Evolutionary conservation across 805 yeast species (phyloP).

Genomic region (Saturnispora sanitii): DNA sequence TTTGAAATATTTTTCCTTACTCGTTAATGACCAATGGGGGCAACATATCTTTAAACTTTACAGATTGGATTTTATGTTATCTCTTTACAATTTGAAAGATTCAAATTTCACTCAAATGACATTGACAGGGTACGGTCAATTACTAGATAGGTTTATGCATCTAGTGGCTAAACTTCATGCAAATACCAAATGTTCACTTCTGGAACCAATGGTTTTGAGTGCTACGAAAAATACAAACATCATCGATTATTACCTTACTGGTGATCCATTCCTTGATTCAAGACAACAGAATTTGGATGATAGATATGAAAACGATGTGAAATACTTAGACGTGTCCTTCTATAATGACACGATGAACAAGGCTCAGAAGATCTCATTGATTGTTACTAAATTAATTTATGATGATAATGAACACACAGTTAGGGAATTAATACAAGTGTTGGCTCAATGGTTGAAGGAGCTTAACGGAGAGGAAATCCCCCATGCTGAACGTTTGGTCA

Average conservation of each 20-base stretch:
- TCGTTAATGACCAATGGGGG: slow-evolving; percentile 44
- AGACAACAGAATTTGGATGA: slow-evolving; percentile 26
- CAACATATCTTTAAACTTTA: slow-evolving; percentile 43
- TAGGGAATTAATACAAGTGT: slow-evolving; percentile 30
- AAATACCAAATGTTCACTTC: slow-evolving; percentile 43
- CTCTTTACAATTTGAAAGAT: slow-evolving; percentile 41
- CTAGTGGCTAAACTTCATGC: slow-evolving; percentile 39
- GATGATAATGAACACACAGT: slow-evolving; percentile 40
- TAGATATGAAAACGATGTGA: slow-evolving; percentile 12
- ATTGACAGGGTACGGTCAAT: slow-evolving; percentile 52
- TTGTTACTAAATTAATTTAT: slow-evolving; percentile 20
- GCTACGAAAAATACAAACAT: slow-evolving; percentile 40
- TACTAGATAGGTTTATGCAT: slow-evolving; percentile 56
- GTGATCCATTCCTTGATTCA: slow-evolving; percentile 34
- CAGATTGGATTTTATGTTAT: slow-evolving; percentile 64
- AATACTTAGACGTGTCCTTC: slow-evolving; percentile 14
- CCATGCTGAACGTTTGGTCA: slow-evolving; percentile 2
- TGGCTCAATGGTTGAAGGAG: slow-evolving; percentile 14
- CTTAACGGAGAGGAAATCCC: background rate
- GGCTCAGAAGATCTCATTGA: slow-evolving; percentile 17
- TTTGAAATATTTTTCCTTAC: slow-evolving; percentile 59
- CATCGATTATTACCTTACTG: slow-evolving; percentile 48
- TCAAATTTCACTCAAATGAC: slow-evolving; percentile 40
- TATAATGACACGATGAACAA: slow-evolving; percentile 12
- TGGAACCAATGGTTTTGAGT: slow-evolving; percentile 53